These are phyloP conservation scores for Tolypocladium cylindrosporum DNA, from an alignment of 2,329 filamentous ascomycete species.

Conservation along the genomic window DNA sequence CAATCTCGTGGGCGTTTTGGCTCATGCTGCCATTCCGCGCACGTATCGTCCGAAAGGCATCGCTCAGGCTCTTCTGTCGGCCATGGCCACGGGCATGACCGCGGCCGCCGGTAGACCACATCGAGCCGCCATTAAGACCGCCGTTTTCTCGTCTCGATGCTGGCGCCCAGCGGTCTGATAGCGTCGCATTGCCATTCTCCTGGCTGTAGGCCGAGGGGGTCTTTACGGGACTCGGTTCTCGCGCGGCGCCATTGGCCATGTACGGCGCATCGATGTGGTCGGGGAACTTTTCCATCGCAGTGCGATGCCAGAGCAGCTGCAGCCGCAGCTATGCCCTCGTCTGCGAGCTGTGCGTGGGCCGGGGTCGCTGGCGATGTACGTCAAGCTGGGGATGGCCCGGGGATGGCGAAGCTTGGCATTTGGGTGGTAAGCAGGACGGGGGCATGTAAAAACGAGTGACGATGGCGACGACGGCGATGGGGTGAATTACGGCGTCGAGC, in stretches of 20 bases:
- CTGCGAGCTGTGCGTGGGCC: slow-evolving; percentile 1
- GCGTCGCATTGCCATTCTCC: slow-evolving; percentile 16
- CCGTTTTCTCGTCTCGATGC: slow-evolving; percentile 13
- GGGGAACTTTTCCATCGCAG: slow-evolving; percentile 46
- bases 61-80: slow-evolving; percentile 77
- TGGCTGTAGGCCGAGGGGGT: slow-evolving; percentile 13
- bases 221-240: slow-evolving; percentile 15
- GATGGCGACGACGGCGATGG: not conserved
- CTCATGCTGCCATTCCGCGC: slow-evolving; percentile 75
- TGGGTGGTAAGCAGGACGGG: not conserved
- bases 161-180: slow-evolving; percentile 18
- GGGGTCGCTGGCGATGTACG: not conserved
- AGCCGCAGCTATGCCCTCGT: not conserved
- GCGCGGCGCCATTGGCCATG: slow-evolving; percentile 15
- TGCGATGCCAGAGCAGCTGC: slow-evolving; percentile 2
- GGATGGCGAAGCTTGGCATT: not conserved
- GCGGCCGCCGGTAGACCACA: slow-evolving; percentile 21
- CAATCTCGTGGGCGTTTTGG: slow-evolving; percentile 88
- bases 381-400: not conserved
- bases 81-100: slow-evolving; percentile 54
- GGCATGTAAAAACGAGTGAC: not conserved
- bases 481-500: not conserved
- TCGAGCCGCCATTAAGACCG: not conserved
- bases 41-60: slow-evolving; percentile 78
- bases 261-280: slow-evolving; percentile 37